Evolutionary conservation across 2,329 filamentous ascomycete genomes (phyloP).

Genomic region (Ophiocordyceps camponoti-saundersi): DNA sequence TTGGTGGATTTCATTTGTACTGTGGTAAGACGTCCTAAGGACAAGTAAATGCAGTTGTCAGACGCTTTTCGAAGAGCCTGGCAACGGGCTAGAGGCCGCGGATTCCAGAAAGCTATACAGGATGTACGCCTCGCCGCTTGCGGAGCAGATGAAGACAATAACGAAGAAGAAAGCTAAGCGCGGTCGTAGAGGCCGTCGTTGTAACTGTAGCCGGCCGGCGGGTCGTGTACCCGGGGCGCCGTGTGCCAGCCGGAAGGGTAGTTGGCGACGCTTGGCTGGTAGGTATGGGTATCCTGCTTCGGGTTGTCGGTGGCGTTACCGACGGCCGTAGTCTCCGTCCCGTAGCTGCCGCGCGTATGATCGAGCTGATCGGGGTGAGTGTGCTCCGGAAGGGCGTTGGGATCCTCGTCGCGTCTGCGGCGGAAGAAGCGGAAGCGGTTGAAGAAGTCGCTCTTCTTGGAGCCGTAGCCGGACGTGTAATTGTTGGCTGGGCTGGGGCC

Average conservation of each 20-base stretch:
- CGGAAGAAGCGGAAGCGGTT: constrained; percentile 15
- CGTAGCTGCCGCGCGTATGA: constrained; percentile 21
- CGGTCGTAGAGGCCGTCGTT: constrained; percentile 20
- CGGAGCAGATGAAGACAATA: background rate
- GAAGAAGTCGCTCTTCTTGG: constrained; percentile 14
- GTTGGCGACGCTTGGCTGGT: background rate
- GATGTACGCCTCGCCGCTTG: background rate
- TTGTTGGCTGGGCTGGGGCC: constrained; percentile 30
- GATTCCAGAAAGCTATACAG: background rate
- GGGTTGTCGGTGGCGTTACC: constrained; percentile 7
- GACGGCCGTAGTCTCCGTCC: constrained; percentile 19
- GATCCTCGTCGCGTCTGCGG: constrained; percentile 10
- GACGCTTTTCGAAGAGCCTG: background rate
- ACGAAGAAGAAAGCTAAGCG: constrained; percentile 3
- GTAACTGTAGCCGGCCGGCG: constrained; percentile 15
- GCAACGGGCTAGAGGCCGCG: background rate
- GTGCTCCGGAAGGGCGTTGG: constrained; percentile 20
- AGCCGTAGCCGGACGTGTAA: constrained; percentile 42
- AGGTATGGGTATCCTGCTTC: constrained; percentile 11
- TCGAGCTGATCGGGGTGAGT: constrained; percentile 22
- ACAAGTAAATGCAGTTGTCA: too few relatives aligned
- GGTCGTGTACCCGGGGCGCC: background rate
- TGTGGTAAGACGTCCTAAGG: background rate
- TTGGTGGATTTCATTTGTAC: too few relatives aligned
- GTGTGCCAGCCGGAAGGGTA: background rate